Evolutionary conservation across 177 flowering plant species (phyloP).

Genomic region (Telopea speciosissima): DNA sequence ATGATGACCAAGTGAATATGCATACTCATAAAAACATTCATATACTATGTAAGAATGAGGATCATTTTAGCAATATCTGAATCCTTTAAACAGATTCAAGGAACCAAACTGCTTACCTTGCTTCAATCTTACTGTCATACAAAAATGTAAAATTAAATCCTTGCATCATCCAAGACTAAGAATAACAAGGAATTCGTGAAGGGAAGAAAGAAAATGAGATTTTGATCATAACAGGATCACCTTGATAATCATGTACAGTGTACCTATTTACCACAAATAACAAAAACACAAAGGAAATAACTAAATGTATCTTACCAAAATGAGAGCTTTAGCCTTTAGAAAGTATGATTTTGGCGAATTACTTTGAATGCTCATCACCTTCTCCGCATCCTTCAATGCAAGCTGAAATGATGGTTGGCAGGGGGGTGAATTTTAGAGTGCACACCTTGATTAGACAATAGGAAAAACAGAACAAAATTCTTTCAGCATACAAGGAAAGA

Average conservation of each 20-base stretch:
- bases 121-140: neutral
- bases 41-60: neutral
- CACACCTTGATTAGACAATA: neutral
- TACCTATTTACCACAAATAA: neutral
- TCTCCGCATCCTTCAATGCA: constrained; percentile 94
- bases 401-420: constrained; percentile 46
- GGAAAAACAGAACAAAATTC: neutral
- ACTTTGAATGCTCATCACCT: constrained; percentile 44
- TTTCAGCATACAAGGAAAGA: constrained; percentile 1
- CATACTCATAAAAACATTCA: neutral
- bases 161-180: neutral
- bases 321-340: constrained; percentile 71
- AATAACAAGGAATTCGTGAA: neutral
- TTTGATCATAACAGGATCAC: neutral
- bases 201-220: neutral
- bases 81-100: neutral
- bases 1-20: neutral
- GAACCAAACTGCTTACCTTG: neutral
- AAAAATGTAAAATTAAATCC: neutral
- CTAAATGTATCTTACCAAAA: constrained; percentile 49
- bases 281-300: neutral
- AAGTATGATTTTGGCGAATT: constrained; percentile 53
- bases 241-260: neutral
- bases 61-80: neutral
- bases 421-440: neutral